A percentile compares a stretch with the other conserved stretches of the same genome.
Conservation (phyloP, 495 filamentous ascomycete species). For the Tuber indicum region DNA sequence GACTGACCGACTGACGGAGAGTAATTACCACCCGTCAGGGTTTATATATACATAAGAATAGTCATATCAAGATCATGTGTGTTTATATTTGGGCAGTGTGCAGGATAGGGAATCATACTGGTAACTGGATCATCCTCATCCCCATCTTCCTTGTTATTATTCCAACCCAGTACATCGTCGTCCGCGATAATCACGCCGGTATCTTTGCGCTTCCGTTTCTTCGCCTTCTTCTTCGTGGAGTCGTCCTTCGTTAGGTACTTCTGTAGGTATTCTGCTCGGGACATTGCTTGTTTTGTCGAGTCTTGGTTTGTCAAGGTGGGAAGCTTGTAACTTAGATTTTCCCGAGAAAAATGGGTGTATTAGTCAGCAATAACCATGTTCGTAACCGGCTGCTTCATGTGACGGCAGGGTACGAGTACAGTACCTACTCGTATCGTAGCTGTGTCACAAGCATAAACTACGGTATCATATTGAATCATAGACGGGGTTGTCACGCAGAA, state of each 20-base stretch:
- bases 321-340: neutral
- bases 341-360: neutral
- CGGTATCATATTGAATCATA: neutral
- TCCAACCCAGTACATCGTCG: constrained; percentile 76
- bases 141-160: constrained; percentile 46
- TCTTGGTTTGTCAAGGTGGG: constrained; percentile 32
- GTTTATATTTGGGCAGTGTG: neutral
- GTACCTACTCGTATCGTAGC: too few species aligned
- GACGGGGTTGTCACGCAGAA: neutral
- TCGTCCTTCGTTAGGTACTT: constrained; percentile 85
- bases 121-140: constrained; percentile 47
- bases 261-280: constrained; percentile 79
- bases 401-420: neutral
- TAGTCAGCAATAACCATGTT: neutral
- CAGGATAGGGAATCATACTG: constrained; percentile 41
- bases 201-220: constrained; percentile 56
- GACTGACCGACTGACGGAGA: neutral
- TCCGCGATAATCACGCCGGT: constrained; percentile 79
- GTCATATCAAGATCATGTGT: neutral
- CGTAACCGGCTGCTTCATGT: neutral
- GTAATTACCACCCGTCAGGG: neutral
- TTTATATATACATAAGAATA: neutral
- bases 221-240: constrained; percentile 70
- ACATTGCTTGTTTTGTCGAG: constrained; percentile 43
- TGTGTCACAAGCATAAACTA: neutral